Evolutionary conservation across 2,329 filamentous ascomycete species (phyloP), one percentile per base, ranked within the genome.

Genomic region (Aureobasidium sp.): DNA sequence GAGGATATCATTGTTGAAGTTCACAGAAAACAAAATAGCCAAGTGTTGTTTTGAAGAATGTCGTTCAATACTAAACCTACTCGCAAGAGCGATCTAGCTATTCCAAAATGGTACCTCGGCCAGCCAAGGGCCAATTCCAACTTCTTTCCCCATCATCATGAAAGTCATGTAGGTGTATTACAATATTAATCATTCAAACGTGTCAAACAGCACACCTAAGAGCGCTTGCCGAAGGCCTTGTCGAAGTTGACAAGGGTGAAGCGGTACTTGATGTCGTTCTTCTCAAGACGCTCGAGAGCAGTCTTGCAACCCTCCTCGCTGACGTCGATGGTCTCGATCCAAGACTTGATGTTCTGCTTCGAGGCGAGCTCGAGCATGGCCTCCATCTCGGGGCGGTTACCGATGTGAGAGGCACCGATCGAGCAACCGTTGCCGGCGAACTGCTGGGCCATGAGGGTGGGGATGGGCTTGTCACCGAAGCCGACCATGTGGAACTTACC

Each of bases 401-500:
- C 77, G 63, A 80, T 79, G 68, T 80, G 78, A 61, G 74, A 77
- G 21, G 78, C 77, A 46, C 78, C 78, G 64, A 80, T 74, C 69
- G 74, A 79, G 71, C 74, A 78, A 13, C 90, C 90, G 74, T 93
- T 95, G 65, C 74, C 74, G 62, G 89, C 79, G 68, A 95, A 87
- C 69, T 84, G 84, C 78, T 91, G 87, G 54, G 88, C 86, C 75
- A 83, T 85, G 65, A 94, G 80, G 59, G 79, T 75, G 61, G 89
- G 84, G 11, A 89, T 84, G 46, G 86, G 84, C 63, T 89, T 87
- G 70, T 91, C 88, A 3, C 89, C 89, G 69, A 94, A 79, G 43
- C 89, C 89, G 58, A 93, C 88, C 68, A 82, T 88, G 72, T 93
- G 83, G 84, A 88, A 94, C 70, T 81, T 82, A 61, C 87, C 89